Evolutionary conservation across 139 green algal genomes (phyloP).

Genomic region (Chlamydomonas sp.): DNA sequence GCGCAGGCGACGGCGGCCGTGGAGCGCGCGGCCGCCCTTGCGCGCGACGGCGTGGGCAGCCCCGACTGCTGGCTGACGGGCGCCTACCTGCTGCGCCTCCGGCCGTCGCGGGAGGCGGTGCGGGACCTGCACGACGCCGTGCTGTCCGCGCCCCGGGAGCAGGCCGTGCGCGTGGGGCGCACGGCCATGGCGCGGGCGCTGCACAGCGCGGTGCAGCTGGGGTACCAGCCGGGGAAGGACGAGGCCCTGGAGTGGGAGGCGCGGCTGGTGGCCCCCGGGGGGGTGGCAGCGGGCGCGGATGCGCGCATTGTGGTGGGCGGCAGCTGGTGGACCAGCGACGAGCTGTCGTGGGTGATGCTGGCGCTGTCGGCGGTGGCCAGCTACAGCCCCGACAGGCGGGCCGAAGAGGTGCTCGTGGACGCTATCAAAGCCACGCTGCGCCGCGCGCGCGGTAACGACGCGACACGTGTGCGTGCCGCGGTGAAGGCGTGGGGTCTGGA

Average conservation of each 20-base stretch:
- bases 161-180: constrained; percentile 1
- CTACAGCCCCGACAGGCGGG: not conserved
- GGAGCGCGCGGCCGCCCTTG: not conserved
- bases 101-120: constrained; percentile 5
- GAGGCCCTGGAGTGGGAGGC: not conserved
- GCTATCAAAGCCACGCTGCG: not conserved
- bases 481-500: not conserved
- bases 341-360: constrained; percentile 34
- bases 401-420: not conserved
- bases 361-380: not conserved
- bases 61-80: constrained; percentile 22
- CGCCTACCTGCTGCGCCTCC: not conserved
- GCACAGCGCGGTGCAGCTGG: not conserved
- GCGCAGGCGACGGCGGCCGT: not conserved
- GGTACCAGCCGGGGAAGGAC: not conserved
- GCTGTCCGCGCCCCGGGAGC: not conserved
- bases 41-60: not conserved
- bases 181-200: constrained; percentile 29
- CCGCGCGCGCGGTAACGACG: constrained; percentile 10
- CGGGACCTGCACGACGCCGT: constrained; percentile 12
- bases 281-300: not conserved
- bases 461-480: not conserved
- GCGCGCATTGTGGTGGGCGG: not conserved
- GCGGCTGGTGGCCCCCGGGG: not conserved
- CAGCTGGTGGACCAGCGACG: not conserved